Conservation (phyloP, 306 rosid species). For the Canavalia ensiformis region DNA sequence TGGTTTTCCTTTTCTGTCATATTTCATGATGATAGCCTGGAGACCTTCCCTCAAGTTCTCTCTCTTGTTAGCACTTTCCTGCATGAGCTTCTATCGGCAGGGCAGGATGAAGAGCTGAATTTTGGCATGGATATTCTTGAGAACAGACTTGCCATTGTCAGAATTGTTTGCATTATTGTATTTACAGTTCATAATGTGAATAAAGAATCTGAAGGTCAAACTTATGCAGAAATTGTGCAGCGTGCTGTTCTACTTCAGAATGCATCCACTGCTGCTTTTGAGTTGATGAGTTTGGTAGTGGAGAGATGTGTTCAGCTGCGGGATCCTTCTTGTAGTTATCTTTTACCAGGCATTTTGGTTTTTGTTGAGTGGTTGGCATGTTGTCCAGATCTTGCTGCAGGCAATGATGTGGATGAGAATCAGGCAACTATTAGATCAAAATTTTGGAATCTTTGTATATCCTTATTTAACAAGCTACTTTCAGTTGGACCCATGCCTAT, state of each 20-base stretch:
- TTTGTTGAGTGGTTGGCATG: slow-evolving; percentile 97
- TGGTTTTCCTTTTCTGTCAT: slow-evolving; percentile 15
- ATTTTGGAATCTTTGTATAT: slow-evolving; percentile 78
- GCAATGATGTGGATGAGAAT: slow-evolving; percentile 72
- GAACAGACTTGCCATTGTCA: slow-evolving; percentile 75
- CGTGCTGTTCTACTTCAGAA: slow-evolving; percentile 86
- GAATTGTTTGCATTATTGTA: slow-evolving; percentile 77
- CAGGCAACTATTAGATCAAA: slow-evolving; percentile 74
- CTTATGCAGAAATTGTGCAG: slow-evolving; percentile 91
- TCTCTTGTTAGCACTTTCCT: slow-evolving; percentile 69
- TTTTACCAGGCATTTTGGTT: slow-evolving; percentile 88
- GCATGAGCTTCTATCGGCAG: slow-evolving; percentile 70
- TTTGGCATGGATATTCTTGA: slow-evolving; percentile 77
- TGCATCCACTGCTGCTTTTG: slow-evolving; percentile 85
- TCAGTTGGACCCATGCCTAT: slow-evolving; percentile 61
- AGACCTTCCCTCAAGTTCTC: slow-evolving; percentile 86
- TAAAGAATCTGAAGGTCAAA: slow-evolving; percentile 90
- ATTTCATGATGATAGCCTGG: slow-evolving; percentile 66
- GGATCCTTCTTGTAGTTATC: slow-evolving; percentile 80
- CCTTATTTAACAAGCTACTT: slow-evolving; percentile 77
- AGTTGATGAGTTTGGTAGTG: slow-evolving; percentile 77
- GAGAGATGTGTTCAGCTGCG: slow-evolving; percentile 76
- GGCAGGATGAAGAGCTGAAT: slow-evolving; percentile 72
- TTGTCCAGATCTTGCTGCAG: slow-evolving; percentile 73
- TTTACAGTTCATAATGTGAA: slow-evolving; percentile 81